Conservation (phyloP, 768 basidiomycete genomes). For the Filobasidium wieringae region DNA sequence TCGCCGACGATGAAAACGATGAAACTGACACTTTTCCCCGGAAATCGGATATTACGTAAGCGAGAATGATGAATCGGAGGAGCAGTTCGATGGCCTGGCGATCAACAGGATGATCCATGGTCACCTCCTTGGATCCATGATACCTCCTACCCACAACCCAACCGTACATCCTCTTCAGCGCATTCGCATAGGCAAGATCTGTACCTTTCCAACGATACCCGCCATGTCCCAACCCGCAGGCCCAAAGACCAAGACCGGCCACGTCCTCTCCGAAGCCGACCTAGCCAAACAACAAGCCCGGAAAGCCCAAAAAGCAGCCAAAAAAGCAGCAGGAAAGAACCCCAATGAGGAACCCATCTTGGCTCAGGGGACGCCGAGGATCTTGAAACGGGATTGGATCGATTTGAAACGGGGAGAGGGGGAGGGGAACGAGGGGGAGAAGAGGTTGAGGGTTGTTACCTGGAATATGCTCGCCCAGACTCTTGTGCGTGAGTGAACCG, state of each 20-base stretch:
- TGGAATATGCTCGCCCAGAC: conserved; percentile 39
- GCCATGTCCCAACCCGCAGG: background rate
- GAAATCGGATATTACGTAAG: too few relatives aligned
- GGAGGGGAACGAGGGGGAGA: background rate
- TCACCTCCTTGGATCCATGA: too few relatives aligned
- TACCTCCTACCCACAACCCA: too few relatives aligned
- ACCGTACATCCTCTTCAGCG: too few relatives aligned
- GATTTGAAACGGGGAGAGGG: background rate
- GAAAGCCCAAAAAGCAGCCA: conserved; percentile 28
- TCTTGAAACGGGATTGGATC: conserved; percentile 29
- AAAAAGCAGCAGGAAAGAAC: conserved; percentile 18
- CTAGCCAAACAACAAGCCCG: conserved; percentile 21
- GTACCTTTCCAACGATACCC: background rate
- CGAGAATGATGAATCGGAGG: too few relatives aligned
- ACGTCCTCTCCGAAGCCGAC: conserved; percentile 24
- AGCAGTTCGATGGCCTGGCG: too few relatives aligned
- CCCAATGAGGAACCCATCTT: background rate
- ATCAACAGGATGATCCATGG: too few relatives aligned
- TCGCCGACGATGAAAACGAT: too few relatives aligned
- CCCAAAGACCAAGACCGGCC: background rate
- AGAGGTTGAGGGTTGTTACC: conserved; percentile 24
- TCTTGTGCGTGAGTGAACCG: conserved; percentile 28
- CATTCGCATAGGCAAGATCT: too few relatives aligned
- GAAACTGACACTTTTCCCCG: too few relatives aligned
- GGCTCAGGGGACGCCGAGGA: conserved; percentile 10